A percentile compares a stretch with the other conserved stretches of the same genome.
Evolutionary conservation across 23 red algal species (phyloP).

Genomic region (Gracilaria gracilis): DNA sequence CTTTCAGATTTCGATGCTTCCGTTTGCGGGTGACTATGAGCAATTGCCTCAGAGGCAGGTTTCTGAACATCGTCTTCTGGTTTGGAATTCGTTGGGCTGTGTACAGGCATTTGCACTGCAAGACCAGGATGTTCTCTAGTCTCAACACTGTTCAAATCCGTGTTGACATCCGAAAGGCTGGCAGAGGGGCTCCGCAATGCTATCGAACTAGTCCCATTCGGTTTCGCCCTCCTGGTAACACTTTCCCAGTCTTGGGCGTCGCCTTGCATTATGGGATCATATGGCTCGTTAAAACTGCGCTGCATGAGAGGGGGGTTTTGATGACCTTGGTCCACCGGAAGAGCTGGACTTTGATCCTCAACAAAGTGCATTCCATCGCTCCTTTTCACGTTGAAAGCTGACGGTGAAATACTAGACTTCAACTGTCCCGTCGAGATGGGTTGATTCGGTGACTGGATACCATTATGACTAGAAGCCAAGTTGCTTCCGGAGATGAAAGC

Average conservation of each 20-base stretch:
- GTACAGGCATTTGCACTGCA: not conserved
- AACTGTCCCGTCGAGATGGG: not conserved
- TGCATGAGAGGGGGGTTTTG: not conserved
- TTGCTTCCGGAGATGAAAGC: not conserved
- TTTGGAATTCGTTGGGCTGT: not conserved
- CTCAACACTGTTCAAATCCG: not conserved
- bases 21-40: not conserved
- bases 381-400: conserved; percentile 13
- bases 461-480: not conserved
- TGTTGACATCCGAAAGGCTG: not conserved
- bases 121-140: not conserved
- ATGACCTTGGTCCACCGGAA: conserved; percentile 2
- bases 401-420: not conserved
- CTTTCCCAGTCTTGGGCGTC: conserved; percentile 47
- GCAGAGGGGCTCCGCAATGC: not conserved
- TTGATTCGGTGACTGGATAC: conserved; percentile 14
- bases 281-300: conserved; percentile 13
- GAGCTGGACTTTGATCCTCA: conserved; percentile 1
- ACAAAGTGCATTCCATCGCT: not conserved
- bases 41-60: not conserved
- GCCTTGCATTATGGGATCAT: conserved; percentile 18
- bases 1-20: not conserved
- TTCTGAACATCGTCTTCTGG: not conserved
- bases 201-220: not conserved
- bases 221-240: conserved; percentile 25